phyloP scores from a whole-genome alignment of 176 grass and related monocot genomes.

The Tillandsia leiboldiana region DNA sequence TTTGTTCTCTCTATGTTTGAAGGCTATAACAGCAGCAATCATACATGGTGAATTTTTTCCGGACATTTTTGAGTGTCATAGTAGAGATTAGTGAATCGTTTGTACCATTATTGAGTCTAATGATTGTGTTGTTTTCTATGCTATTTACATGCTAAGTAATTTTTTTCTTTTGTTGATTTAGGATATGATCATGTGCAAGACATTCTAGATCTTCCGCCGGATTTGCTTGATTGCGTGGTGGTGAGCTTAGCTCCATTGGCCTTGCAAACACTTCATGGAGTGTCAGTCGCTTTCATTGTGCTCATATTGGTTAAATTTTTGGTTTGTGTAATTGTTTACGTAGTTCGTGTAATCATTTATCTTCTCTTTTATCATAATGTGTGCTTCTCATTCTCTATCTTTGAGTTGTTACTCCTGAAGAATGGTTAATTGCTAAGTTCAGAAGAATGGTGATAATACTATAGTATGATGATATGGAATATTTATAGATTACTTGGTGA shows the following conservation, averaged over 20 bases:
- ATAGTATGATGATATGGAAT: too few species aligned
- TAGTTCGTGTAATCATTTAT: neutral
- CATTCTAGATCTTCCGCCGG: conserved; percentile 6
- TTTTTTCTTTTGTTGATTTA: neutral
- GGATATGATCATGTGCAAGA: conserved; percentile 15
- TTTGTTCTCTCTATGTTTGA: neutral
- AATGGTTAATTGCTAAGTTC: too few species aligned
- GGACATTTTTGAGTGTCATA: neutral
- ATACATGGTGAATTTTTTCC: neutral
- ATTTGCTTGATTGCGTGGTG: conserved; percentile 10
- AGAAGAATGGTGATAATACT: too few species aligned
- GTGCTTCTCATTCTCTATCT: too few species aligned
- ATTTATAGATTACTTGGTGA: too few species aligned
- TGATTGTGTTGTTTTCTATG: neutral
- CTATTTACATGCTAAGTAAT: neutral
- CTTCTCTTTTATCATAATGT: neutral
- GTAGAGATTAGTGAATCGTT: neutral
- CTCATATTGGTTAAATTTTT: neutral
- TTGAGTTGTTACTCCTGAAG: too few species aligned
- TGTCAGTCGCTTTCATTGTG: conserved; percentile 9
- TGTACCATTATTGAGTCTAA: neutral
- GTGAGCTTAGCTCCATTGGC: conserved; percentile 27
- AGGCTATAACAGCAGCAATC: too few species aligned
- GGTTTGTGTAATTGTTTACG: neutral
- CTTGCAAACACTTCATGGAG: conserved; percentile 41